A percentile compares a stretch with the other conserved stretches of the same genome.
Evolutionary conservation across 164 flowering plant species (phyloP).

Genomic region (Dillenia turbinata): DNA sequence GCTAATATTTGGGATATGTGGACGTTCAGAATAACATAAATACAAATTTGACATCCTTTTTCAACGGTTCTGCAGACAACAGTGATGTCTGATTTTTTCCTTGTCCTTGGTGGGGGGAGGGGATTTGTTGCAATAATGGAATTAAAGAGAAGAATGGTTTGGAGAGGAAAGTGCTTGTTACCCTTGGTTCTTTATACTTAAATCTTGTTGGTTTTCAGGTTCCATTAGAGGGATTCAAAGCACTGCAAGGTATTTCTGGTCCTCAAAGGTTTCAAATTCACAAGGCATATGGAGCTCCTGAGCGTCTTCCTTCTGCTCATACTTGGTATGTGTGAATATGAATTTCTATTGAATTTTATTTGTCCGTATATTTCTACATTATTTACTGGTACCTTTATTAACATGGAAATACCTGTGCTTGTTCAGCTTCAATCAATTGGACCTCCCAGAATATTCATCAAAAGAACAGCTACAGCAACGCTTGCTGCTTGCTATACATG

Average conservation of each 20-base stretch:
- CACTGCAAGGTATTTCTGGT: slow-evolving; percentile 95
- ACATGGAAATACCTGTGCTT: not conserved
- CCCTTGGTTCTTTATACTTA: not conserved
- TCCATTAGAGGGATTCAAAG: slow-evolving; percentile 94
- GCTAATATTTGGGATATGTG: no score
- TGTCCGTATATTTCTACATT: not conserved
- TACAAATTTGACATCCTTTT: no score
- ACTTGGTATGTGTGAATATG: slow-evolving; percentile 61
- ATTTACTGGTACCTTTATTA: no score
- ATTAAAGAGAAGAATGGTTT: no score
- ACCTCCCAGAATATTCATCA: slow-evolving; percentile 88
- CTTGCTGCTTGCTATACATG: slow-evolving; percentile 94
- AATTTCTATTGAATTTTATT: not conserved
- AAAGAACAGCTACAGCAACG: slow-evolving; percentile 89
- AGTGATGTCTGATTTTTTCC: no score
- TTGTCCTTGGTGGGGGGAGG: no score
- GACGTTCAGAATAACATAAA: no score
- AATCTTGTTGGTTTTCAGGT: slow-evolving; percentile 41
- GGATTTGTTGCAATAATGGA: no score
- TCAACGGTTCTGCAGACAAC: no score
- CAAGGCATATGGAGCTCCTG: slow-evolving; percentile 98
- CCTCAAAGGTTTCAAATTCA: slow-evolving; percentile 95
- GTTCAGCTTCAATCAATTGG: slow-evolving; percentile 90
- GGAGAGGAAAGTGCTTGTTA: not conserved
- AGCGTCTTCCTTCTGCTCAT: slow-evolving; percentile 94